Percentiles rank a stretch among this genome's conserved stretches.
phyloP scores from a whole-genome alignment of 2,329 filamentous ascomycete species.

The Fusarium subglutinans region DNA sequence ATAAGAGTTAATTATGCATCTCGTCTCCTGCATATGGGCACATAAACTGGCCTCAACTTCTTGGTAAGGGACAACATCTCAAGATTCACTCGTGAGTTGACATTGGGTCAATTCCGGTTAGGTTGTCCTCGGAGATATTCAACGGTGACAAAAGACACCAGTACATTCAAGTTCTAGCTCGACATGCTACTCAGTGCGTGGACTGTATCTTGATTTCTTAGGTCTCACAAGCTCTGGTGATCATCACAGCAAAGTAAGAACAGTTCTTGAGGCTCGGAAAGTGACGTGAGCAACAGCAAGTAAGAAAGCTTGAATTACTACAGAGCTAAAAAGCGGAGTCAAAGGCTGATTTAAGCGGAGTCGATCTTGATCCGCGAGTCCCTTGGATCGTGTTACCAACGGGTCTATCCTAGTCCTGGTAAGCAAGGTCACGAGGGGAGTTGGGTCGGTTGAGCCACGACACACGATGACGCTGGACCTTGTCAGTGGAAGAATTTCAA shows the following conservation, averaged over 20 bases:
- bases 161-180: not conserved
- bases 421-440: constrained; percentile 24
- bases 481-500: constrained; percentile 3
- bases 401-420: constrained; percentile 13
- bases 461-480: constrained; percentile 32
- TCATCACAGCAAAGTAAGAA: not conserved
- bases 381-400: constrained; percentile 20
- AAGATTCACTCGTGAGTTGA: not conserved
- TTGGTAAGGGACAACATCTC: not conserved
- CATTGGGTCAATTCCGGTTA: not conserved
- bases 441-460: constrained; percentile 17
- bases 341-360: constrained; percentile 5
- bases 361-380: constrained; percentile 32
- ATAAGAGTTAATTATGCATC: not conserved
- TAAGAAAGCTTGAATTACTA: constrained; percentile 11
- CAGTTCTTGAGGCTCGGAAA: constrained; percentile 11
- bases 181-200: not conserved
- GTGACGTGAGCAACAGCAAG: constrained; percentile 25
- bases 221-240: not conserved
- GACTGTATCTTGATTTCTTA: not conserved
- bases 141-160: not conserved
- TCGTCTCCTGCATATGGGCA: not conserved
- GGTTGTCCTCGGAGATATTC: not conserved
- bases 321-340: constrained; percentile 19
- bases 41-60: not conserved